Evolutionary conservation across 2,329 filamentous ascomycete species (phyloP).

Genomic region (Stromatinia cepivora): DNA sequence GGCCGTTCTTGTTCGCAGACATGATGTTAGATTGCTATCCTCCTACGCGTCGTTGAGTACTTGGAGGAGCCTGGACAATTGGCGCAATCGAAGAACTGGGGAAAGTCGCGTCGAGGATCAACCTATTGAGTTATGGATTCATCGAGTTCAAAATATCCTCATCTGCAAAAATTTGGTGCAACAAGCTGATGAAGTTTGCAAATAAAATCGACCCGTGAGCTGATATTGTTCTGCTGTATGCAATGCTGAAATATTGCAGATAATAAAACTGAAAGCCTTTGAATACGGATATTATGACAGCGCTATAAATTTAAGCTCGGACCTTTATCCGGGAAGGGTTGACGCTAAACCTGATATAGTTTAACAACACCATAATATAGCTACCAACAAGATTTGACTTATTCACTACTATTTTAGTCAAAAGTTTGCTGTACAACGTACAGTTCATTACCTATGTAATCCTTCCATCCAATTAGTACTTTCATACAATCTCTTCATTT

Average conservation of each 20-base stretch:
- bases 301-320: conserved; percentile 19
- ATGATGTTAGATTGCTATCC: conserved; percentile 26
- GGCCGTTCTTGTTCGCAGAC: conserved; percentile 35
- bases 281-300: conserved; percentile 14
- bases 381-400: neutral
- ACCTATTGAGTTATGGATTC: conserved; percentile 12
- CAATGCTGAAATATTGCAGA: conserved; percentile 12
- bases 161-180: neutral
- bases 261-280: conserved; percentile 18
- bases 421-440: neutral
- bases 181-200: neutral
- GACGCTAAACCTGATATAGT: neutral
- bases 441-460: neutral
- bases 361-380: conserved; percentile 13
- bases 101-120: conserved; percentile 24
- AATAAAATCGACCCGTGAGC: neutral
- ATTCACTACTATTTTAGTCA: neutral
- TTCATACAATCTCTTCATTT: conserved; percentile 1
- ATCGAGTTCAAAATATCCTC: conserved; percentile 8
- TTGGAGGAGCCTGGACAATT: conserved; percentile 8
- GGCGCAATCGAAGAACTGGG: conserved; percentile 18
- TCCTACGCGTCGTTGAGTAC: conserved; percentile 14
- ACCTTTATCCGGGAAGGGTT: neutral
- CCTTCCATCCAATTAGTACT: neutral
- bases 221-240: neutral